Evolutionary conservation across 768 basidiomycete genomes (phyloP).

Genomic region (Suillus weaverae): DNA sequence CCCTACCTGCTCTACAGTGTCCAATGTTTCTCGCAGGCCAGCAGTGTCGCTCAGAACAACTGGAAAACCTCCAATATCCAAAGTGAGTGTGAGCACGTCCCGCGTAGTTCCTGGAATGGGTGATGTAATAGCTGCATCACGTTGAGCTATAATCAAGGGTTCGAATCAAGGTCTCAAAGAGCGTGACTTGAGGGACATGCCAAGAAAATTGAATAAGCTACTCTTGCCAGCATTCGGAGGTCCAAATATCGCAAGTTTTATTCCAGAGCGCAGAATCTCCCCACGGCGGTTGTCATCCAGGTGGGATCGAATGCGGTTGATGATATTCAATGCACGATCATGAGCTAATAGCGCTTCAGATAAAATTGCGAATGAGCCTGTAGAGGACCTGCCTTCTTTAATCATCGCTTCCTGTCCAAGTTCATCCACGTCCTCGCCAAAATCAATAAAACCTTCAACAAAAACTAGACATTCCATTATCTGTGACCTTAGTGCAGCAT

Average conservation of each 20-base stretch:
- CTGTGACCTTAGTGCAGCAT: conserved; percentile 61
- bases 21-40: conserved; percentile 65
- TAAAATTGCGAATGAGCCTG: neutral
- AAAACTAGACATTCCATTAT: conserved; percentile 75
- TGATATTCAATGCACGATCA: conserved; percentile 48
- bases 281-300: conserved; percentile 74
- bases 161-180: neutral
- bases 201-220: conserved; percentile 81
- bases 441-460: conserved; percentile 89
- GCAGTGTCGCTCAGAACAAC: conserved; percentile 85
- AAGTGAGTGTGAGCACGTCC: conserved; percentile 79
- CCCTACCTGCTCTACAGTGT: conserved; percentile 76
- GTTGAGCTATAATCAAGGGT: conserved; percentile 52
- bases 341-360: conserved; percentile 43
- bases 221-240: conserved; percentile 96
- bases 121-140: conserved; percentile 90
- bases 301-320: conserved; percentile 51
- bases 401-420: conserved; percentile 76
- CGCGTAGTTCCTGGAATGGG: conserved; percentile 86
- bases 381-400: conserved; percentile 54
- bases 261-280: conserved; percentile 80
- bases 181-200: conserved; percentile 36
- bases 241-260: conserved; percentile 85
- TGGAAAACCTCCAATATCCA: conserved; percentile 87
- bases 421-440: conserved; percentile 84